phyloP scores from a whole-genome alignment of 306 rosid genomes.

The barrel medic (Medicago truncatula) region MtrunA17r5.0-ANR NC_053044.1:35349501-35350000 shows the following conservation, averaged over 20 bases:
- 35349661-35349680: conserved; percentile 51
- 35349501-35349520: conserved; percentile 60
- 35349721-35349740: conserved; percentile 49
- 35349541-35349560: conserved; percentile 51
- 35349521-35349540: conserved; percentile 59
- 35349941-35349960: conserved; percentile 83
- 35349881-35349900: conserved; percentile 76
- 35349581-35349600: conserved; percentile 53
- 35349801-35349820: conserved; percentile 65
- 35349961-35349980: conserved; percentile 88
- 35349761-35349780: conserved; percentile 49
- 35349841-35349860: conserved; percentile 65
- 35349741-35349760: conserved; percentile 55
- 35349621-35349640: conserved; percentile 70
- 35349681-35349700: conserved; percentile 46
- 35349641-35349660: conserved; percentile 63
- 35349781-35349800: conserved; percentile 44
- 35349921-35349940: conserved; percentile 85
- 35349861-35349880: conserved; percentile 63
- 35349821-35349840: conserved; percentile 88
- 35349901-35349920: conserved; percentile 78
- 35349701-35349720: conserved; percentile 40
- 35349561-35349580: conserved; percentile 43
- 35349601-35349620: conserved; percentile 47
- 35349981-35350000: conserved; percentile 84